Evolutionary conservation across 371 early-diverging fungal species (phyloP).

Genomic region (Lichtheimia ornata): DNA sequence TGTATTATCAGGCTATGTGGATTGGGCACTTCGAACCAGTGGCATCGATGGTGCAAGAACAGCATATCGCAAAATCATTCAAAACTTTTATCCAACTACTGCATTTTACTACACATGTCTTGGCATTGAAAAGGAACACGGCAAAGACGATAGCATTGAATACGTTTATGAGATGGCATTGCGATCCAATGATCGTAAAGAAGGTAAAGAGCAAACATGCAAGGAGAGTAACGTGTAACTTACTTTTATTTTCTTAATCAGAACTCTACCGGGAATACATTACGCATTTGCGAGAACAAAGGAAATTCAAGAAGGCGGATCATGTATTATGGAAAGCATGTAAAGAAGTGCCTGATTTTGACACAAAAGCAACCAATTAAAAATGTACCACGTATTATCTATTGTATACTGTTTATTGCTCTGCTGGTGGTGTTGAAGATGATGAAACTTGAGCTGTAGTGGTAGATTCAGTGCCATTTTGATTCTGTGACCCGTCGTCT

Average conservation of each 20-base stretch:
- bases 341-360: constrained; percentile 43
- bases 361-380: constrained; percentile 3
- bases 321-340: constrained; percentile 66
- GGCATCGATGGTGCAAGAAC: constrained; percentile 58
- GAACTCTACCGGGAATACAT: constrained; percentile 63
- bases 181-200: constrained; percentile 46
- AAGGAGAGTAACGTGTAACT: not conserved
- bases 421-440: not conserved
- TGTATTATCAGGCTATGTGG: constrained; percentile 48
- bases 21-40: constrained; percentile 40
- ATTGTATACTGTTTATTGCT: not conserved
- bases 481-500: not conserved
- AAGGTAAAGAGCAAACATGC: constrained; percentile 39
- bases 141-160: constrained; percentile 26
- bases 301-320: constrained; percentile 49
- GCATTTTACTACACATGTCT: constrained; percentile 64
- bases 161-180: constrained; percentile 60
- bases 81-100: constrained; percentile 59
- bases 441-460: no score
- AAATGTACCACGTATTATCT: not conserved
- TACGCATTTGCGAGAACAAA: constrained; percentile 52
- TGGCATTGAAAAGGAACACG: constrained; percentile 50
- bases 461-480: not conserved
- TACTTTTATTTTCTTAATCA: constrained; percentile 5
- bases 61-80: constrained; percentile 52